These are phyloP conservation scores for Castanea crenata DNA, from an alignment of 306 rosid species.

Conservation along the genomic window DNA sequence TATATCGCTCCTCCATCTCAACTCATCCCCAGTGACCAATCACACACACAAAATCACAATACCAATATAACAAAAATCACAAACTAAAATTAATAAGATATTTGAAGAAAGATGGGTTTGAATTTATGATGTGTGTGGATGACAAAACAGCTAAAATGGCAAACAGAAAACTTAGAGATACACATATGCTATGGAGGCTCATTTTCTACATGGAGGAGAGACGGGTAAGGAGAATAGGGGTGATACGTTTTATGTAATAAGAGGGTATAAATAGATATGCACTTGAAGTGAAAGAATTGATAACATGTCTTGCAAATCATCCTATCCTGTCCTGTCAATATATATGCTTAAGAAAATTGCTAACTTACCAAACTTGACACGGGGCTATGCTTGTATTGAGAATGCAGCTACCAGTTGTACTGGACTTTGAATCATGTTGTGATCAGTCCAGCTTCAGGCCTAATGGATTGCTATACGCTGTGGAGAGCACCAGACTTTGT, in stretches of 20 bases:
- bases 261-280: slow-evolving; percentile 27
- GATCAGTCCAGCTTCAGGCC: not conserved
- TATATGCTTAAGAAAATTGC: slow-evolving; percentile 28
- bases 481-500: not conserved
- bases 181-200: slow-evolving; percentile 35
- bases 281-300: slow-evolving; percentile 77
- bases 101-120: slow-evolving; percentile 33
- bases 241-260: slow-evolving; percentile 5
- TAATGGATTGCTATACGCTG: too few relatives aligned
- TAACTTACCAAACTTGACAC: slow-evolving; percentile 41
- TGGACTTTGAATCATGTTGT: not conserved
- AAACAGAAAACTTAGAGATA: slow-evolving; percentile 35
- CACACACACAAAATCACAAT: not conserved
- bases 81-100: slow-evolving; percentile 6
- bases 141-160: slow-evolving; percentile 49
- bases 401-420: not conserved
- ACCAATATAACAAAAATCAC: not conserved
- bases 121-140: slow-evolving; percentile 35
- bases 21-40: slow-evolving; percentile 17
- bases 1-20: slow-evolving; percentile 75
- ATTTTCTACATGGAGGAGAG: slow-evolving; percentile 26
- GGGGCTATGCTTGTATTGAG: not conserved
- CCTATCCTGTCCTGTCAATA: slow-evolving; percentile 28
- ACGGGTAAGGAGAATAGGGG: not conserved
- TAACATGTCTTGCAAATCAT: slow-evolving; percentile 89